Conservation (phyloP, 306 rosid genomes). For the Quercus cerris region DNA sequence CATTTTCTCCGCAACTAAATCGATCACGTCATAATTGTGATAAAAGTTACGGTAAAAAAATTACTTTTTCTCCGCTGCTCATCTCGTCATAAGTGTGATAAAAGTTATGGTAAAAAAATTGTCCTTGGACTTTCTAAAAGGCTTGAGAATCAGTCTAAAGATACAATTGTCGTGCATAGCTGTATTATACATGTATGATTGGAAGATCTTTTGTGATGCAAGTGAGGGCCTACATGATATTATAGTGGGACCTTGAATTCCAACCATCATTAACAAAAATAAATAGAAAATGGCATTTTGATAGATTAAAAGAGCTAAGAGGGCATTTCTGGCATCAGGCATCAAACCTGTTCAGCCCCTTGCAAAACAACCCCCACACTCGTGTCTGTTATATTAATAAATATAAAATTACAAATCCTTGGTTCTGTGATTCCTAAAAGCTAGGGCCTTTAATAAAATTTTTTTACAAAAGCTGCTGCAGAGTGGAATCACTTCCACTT, state of each 20-base stretch:
- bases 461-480: constrained; percentile 46
- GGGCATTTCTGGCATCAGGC: neutral
- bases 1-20: too few relatives aligned
- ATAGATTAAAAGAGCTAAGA: neutral
- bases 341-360: constrained; percentile 1
- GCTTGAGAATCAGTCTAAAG: neutral
- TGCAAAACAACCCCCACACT: neutral
- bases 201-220: neutral
- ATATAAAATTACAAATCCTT: constrained; percentile 32
- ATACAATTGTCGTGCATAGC: neutral
- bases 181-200: neutral
- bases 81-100: too few relatives aligned
- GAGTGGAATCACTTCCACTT: constrained; percentile 34
- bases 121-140: too few relatives aligned
- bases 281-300: neutral
- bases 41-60: too few relatives aligned
- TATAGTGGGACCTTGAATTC: neutral
- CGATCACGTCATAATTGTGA: too few relatives aligned
- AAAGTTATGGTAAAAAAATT: too few relatives aligned
- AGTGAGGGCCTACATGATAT: neutral
- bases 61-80: too few relatives aligned
- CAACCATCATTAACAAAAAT: neutral
- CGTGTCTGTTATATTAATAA: constrained; percentile 11
- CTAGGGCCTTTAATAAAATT: constrained; percentile 23
- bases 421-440: constrained; percentile 34